phyloP scores from a whole-genome alignment of 768 basidiomycete species.

The Pulveroboletus sp. region DNA sequence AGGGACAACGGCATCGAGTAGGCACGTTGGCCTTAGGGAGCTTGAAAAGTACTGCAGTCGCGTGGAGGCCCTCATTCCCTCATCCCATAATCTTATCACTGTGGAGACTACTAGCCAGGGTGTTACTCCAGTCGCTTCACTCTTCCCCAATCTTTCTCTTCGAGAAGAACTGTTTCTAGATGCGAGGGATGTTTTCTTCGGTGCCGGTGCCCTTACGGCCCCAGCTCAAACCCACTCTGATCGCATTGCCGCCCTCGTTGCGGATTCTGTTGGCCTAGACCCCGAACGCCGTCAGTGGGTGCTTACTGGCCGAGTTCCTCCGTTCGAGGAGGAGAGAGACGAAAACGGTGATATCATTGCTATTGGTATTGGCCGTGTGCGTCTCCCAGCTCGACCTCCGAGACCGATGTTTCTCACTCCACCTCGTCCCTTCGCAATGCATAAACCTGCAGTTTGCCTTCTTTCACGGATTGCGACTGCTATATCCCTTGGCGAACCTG shows the following conservation, averaged over 20 bases:
- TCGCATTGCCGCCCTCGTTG: conserved; percentile 51
- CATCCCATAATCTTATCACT: conserved; percentile 43
- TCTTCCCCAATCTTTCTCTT: conserved; percentile 68
- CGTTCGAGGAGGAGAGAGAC: conserved; percentile 65
- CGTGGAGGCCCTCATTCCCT: conserved; percentile 57
- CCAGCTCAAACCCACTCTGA: conserved; percentile 48
- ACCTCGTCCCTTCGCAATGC: conserved; percentile 77
- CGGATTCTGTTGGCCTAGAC: conserved; percentile 61
- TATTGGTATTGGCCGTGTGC: conserved; percentile 61
- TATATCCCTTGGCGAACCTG: conserved; percentile 70
- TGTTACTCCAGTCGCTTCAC: conserved; percentile 33
- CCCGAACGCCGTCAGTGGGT: conserved; percentile 69
- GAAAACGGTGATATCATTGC: conserved; percentile 55
- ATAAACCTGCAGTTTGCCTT: conserved; percentile 75
- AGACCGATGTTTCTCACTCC: conserved; percentile 34
- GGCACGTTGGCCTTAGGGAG: conserved; percentile 72
- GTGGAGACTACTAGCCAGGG: conserved; percentile 27
- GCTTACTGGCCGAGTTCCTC: conserved; percentile 59
- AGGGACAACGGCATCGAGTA: conserved; percentile 47
- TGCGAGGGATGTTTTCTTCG: conserved; percentile 90
- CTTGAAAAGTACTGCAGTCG: conserved; percentile 81
- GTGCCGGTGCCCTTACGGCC: conserved; percentile 53
- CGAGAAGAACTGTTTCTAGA: conserved; percentile 89
- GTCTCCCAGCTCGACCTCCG: conserved; percentile 44
- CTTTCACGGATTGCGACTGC: conserved; percentile 78